Conservation (phyloP, 148 eudicot species). For the Fagopyrum tataricum region DNA sequence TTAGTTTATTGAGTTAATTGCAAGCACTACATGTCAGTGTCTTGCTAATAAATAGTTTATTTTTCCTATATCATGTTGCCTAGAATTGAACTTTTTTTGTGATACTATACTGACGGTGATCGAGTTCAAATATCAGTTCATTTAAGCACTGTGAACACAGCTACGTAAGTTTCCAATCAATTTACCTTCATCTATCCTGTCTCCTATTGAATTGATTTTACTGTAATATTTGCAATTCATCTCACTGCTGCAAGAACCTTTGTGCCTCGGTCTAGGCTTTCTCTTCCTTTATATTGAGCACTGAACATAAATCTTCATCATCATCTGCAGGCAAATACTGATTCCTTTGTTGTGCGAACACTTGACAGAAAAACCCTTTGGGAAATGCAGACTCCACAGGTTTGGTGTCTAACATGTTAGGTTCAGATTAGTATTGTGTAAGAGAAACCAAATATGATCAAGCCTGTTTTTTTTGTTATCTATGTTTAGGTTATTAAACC, state of each 20-base stretch:
- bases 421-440: not conserved
- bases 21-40: not conserved
- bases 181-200: not conserved
- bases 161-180: not conserved
- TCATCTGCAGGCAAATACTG: constrained; percentile 54
- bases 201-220: not conserved
- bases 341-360: constrained; percentile 74
- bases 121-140: not conserved
- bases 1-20: not conserved
- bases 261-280: not conserved
- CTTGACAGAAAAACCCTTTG: constrained; percentile 88
- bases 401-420: constrained; percentile 15
- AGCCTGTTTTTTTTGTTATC: not conserved
- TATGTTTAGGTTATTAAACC: constrained; percentile 73
- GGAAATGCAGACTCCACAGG: constrained; percentile 99
- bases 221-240: not conserved
- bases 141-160: not conserved
- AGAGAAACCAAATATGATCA: not conserved
- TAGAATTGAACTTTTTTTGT: not conserved
- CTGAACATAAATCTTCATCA: not conserved
- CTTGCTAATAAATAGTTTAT: not conserved
- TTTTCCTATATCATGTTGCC: not conserved
- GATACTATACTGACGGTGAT: not conserved
- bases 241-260: not conserved
- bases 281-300: not conserved